Base-by-base conservation (phyloP, 2,329 filamentous ascomycete genomes). In the Trichoderma asperellum region DNA sequence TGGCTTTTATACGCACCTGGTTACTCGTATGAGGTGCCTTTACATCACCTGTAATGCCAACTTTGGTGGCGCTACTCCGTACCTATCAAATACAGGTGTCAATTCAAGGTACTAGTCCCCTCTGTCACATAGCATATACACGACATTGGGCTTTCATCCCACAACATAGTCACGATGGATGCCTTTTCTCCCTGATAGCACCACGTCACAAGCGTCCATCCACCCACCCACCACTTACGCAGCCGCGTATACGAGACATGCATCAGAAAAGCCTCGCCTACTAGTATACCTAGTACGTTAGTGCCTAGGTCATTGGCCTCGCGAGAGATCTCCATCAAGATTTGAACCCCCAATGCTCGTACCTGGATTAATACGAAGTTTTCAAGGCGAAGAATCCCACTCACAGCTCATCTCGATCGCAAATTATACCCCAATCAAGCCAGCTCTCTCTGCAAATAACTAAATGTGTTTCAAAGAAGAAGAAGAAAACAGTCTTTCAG, bases 181-280 rank as follows among this genome's bases (percentile, higher is more conserved):
- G 35, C 35, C 12, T 8, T 24, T 12, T 21, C 8, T 24, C n/a
- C 43, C n/a, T 49, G n/a, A 49, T 24, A 49, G 3, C 47, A 49
- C 32, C 47, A 53, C 61, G 34, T 64, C 47, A 29, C 60, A 55
- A 62, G 32, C 47, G 52, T n/a, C 35, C 7, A 6, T 49, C 40
- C 16, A 32, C 24, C 40, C 14, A n/a, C 40, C n/a, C 37, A 21
- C 11, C 21, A 18, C 1, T 24, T 35, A n/a, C 34, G 61, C 61
- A 64, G 40, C 52, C 47, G 47, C 61, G 61, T 49, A 34, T 64
- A 64, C 61, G 61, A 64, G 47, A 21, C 29, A 37, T 14, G 34
- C 24, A 27, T n/a, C 21, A 24, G 3, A 12, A 34, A 12, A 21
- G 12, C 18, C 14, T 34, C 34, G 34, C 16, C 32, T 55, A 24